These are phyloP conservation scores for Backusella westeae DNA, from an alignment of 192 early-diverging fungal genomes.

Conservation along the genomic window DNA sequence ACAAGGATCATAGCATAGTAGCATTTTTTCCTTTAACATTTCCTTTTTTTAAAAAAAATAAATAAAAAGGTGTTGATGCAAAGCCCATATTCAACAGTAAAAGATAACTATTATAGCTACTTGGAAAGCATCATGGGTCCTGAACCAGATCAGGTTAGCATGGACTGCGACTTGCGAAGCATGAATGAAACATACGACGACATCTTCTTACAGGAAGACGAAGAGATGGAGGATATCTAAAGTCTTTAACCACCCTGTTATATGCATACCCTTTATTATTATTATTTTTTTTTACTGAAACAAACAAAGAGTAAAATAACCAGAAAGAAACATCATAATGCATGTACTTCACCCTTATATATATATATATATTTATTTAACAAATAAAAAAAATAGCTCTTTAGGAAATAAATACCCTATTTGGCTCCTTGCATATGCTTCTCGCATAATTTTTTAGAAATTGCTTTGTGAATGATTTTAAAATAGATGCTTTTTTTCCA, in stretches of 20 bases:
- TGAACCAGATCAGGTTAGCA: not conserved
- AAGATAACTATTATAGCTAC: not conserved
- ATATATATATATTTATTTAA: not conserved
- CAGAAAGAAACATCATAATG: not conserved
- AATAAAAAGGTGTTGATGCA: slow-evolving; percentile 9
- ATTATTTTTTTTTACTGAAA: not conserved
- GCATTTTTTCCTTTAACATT: not conserved
- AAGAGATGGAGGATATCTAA: not conserved
- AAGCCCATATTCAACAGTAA: slow-evolving; percentile 21
- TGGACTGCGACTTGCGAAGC: slow-evolving; percentile 1
- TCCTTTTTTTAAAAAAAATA: not conserved
- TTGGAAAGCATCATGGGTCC: not conserved
- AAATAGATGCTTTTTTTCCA: not conserved
- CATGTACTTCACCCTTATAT: not conserved
- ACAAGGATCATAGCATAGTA: not conserved
- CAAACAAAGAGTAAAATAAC: not conserved
- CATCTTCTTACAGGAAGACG: not conserved
- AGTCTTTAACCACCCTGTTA: not conserved
- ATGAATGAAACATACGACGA: slow-evolving; percentile 1
- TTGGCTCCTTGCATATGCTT: not conserved
- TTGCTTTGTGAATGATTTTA: not conserved
- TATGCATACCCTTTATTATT: not conserved
- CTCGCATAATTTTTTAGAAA: not conserved
- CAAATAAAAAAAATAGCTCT: not conserved
- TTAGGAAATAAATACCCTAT: not conserved